Evolutionary conservation across 345 rosid genomes (phyloP).

Genomic region (Moricandia arvensis): DNA sequence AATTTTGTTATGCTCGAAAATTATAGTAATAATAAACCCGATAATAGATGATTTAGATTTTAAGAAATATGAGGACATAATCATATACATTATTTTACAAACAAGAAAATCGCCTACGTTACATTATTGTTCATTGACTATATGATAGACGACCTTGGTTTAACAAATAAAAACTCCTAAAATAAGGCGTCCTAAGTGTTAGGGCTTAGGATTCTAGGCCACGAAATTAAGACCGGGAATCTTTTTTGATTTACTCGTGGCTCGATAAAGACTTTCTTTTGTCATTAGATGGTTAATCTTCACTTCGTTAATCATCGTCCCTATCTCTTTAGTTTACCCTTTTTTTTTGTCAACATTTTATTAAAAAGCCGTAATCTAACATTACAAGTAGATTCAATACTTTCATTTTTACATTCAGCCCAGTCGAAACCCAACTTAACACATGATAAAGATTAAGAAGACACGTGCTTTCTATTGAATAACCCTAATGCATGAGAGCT

Average conservation of each 20-base stretch:
- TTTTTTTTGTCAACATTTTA: too few relatives aligned
- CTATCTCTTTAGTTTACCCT: neutral
- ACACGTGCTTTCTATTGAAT: too few relatives aligned
- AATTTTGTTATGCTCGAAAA: too few relatives aligned
- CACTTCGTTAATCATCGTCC: constrained; percentile 6
- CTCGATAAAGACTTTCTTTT: constrained; percentile 21
- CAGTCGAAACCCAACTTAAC: too few relatives aligned
- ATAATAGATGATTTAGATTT: neutral
- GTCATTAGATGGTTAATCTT: neutral
- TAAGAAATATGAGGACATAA: neutral
- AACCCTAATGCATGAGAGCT: too few relatives aligned
- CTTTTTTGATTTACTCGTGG: constrained; percentile 13
- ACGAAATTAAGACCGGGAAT: constrained; percentile 7
- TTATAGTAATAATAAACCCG: neutral
- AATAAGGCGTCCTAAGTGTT: constrained; percentile 6
- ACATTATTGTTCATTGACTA: neutral
- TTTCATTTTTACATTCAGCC: too few relatives aligned
- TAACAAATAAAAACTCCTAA: constrained; percentile 1
- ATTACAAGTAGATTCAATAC: too few relatives aligned
- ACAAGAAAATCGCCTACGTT: neutral
- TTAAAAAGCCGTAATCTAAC: too few relatives aligned
- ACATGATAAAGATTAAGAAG: too few relatives aligned
- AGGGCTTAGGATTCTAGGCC: constrained; percentile 13
- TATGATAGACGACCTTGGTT: neutral
- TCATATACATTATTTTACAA: too few relatives aligned